Evolutionary conservation across 805 yeast genomes (phyloP), one percentile per base, ranked within the genome.

Genomic region (Millerozyma miso): DNA sequence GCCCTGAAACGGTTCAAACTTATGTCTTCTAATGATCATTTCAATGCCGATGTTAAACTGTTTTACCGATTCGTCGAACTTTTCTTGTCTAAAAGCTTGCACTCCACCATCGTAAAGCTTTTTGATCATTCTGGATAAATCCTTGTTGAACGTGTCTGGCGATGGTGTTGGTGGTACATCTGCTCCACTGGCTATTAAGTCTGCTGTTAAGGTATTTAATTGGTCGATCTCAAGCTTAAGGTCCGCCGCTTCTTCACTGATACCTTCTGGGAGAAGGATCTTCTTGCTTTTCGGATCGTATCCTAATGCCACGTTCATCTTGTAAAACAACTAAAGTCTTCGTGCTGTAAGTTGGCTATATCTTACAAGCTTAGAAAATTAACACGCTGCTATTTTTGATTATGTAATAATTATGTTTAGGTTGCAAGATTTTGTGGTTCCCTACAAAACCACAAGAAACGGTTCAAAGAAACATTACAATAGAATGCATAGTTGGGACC

Each of bases 1-100:
- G 13, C 83, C 73, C 47, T 80, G 88, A 59, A 85, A 85, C 4
- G 84, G 70, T 56, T 85, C 93, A 66, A 83, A 84, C 56, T 83
- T 81, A 34, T 83, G 76, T 61, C 93, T 74, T 52, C 83, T 80
- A 37, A 71, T 60, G 13, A 84, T 78, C 74, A 83, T 76, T 42
- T 83, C 88, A 31, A 85, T 68, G 3, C 87, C 91, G 34, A 83
- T 65, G 5, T 78, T 58, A 51, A 83, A 77, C 52, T 80, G 83
- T 54, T 81, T 81, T 33, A 76, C 73, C 1, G 88, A 82, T 10
- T 82, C 89, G 3, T 64, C 65, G 47, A 72, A 72, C 53, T 80
- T 78, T 19, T 71, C 73, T 19, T 69, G 67, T 51, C 79, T 77
- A 64, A 85, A 74, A 4, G 81, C 64, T 35, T 66, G 73, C 3